Evolutionary conservation across 345 rosid species (phyloP).

Genomic region (Euphorbia lathyris): DNA sequence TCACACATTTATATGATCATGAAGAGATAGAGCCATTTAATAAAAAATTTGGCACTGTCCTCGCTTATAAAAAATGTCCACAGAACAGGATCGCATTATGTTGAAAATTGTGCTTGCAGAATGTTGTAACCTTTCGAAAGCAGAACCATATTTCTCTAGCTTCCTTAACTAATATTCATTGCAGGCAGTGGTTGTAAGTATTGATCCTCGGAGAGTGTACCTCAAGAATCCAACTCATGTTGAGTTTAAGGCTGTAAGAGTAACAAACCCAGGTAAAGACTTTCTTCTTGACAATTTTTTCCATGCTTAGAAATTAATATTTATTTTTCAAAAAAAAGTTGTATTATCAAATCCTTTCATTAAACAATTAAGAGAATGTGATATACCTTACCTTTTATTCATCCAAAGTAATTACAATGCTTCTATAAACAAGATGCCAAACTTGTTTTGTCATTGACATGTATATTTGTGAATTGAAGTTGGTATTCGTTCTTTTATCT

Average conservation of each 20-base stretch:
- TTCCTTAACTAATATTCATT: constrained; percentile 14
- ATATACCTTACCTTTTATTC: background rate
- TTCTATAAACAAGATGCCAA: background rate
- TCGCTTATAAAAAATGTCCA: background rate
- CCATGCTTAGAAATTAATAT: background rate
- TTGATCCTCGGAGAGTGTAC: constrained; percentile 90
- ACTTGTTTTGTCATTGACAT: background rate
- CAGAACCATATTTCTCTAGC: background rate
- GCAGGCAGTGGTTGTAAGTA: constrained; percentile 98
- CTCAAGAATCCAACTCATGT: constrained; percentile 67
- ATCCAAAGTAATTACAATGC: background rate
- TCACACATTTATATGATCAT: background rate
- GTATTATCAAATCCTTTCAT: background rate
- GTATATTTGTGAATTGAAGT: background rate
- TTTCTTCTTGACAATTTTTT: background rate
- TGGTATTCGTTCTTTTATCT: background rate
- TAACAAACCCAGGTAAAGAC: constrained; percentile 64
- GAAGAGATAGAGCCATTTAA: background rate
- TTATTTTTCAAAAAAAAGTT: background rate
- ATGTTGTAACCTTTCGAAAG: background rate
- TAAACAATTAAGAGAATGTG: background rate
- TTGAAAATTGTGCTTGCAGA: background rate
- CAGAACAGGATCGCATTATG: background rate
- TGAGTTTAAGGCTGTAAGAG: constrained; percentile 55
- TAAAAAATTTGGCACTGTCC: background rate